phyloP scores from a whole-genome alignment of 192 early-diverging fungal species.

The Bifiguratus adelaidae region DNA sequence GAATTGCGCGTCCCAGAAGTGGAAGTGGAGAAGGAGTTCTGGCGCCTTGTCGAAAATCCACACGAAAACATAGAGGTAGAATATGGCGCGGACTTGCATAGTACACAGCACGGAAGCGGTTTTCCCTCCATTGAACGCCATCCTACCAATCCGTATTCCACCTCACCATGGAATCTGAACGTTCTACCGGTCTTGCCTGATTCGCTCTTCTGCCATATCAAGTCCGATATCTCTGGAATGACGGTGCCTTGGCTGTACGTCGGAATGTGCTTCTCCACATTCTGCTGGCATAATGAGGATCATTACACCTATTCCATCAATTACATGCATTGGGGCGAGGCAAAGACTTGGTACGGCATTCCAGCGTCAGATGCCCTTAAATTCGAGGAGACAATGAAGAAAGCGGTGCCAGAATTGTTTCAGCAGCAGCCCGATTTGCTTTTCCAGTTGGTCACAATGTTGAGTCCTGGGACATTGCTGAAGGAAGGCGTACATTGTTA shows the following conservation, averaged over 20 bases:
- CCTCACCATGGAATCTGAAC: slow-evolving; percentile 80
- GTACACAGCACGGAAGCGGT: slow-evolving; percentile 83
- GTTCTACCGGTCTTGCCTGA: slow-evolving; percentile 69
- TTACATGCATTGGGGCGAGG: slow-evolving; percentile 92
- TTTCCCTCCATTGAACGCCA: slow-evolving; percentile 67
- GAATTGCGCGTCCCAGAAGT: slow-evolving; percentile 50
- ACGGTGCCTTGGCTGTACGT: slow-evolving; percentile 97
- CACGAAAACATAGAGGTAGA: slow-evolving; percentile 88
- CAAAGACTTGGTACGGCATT: slow-evolving; percentile 98
- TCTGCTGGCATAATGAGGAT: slow-evolving; percentile 98
- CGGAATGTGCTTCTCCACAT: slow-evolving; percentile 90
- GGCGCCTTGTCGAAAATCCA: slow-evolving; percentile 78
- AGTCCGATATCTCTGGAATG: slow-evolving; percentile 92
- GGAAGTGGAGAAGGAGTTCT: slow-evolving; percentile 85
- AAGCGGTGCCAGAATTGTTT: slow-evolving; percentile 79
- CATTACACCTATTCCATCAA: slow-evolving; percentile 96
- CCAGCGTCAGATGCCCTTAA: slow-evolving; percentile 65
- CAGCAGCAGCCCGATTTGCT: slow-evolving; percentile 84
- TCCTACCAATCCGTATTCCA: slow-evolving; percentile 54
- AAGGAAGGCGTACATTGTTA: slow-evolving; percentile 66
- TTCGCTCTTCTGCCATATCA: slow-evolving; percentile 84
- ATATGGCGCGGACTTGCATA: slow-evolving; percentile 94
- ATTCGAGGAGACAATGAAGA: slow-evolving; percentile 79
- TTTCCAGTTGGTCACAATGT: slow-evolving; percentile 89
- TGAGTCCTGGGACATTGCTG: slow-evolving; percentile 64